Conservation (phyloP, 1,284 basidiomycete genomes). For the Malassezia arunalokei region DNA sequence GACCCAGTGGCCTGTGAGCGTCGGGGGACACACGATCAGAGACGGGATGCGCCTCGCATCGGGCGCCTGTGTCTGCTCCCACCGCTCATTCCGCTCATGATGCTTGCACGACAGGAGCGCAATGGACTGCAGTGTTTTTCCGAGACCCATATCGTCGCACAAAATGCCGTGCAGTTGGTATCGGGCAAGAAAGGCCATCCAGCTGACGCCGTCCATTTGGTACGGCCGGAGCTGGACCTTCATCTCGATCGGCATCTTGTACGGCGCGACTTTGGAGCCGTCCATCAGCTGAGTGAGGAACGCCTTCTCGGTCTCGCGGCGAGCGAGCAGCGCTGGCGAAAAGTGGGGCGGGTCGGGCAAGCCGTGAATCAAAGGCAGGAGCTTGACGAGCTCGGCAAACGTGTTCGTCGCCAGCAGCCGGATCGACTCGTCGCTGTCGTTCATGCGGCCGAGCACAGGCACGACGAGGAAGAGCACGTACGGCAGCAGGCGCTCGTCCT, state of each 20-base stretch:
- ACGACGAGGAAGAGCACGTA: slow-evolving; percentile 97
- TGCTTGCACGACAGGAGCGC: slow-evolving; percentile 93
- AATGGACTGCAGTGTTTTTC: slow-evolving; percentile 95
- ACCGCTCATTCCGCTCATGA: slow-evolving; percentile 64
- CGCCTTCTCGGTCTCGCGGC: slow-evolving; percentile 64
- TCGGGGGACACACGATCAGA: slow-evolving; percentile 90
- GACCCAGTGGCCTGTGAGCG: slow-evolving; percentile 91
- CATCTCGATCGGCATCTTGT: slow-evolving; percentile 72
- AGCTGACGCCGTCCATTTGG: slow-evolving; percentile 95
- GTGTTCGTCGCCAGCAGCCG: slow-evolving; percentile 87
- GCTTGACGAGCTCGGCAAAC: slow-evolving; percentile 95
- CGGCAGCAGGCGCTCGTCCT: slow-evolving; percentile 87
- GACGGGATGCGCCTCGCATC: slow-evolving; percentile 81
- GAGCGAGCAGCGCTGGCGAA: slow-evolving; percentile 70
- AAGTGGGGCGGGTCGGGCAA: slow-evolving; percentile 88
- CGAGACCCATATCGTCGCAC: slow-evolving; percentile 99
- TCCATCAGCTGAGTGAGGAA: slow-evolving; percentile 85
- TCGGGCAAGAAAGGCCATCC: slow-evolving; percentile 84
- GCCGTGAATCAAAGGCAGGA: slow-evolving; percentile 94
- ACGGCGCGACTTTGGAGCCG: slow-evolving; percentile 69
- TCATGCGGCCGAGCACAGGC: slow-evolving; percentile 92
- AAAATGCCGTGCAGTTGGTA: slow-evolving; percentile 87
- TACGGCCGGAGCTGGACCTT: slow-evolving; percentile 92
- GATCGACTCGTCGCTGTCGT: slow-evolving; percentile 79
- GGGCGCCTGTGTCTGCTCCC: slow-evolving; percentile 59